Conservation (phyloP, 163 green algal species). For the Scenedesmus sp. region DNA sequence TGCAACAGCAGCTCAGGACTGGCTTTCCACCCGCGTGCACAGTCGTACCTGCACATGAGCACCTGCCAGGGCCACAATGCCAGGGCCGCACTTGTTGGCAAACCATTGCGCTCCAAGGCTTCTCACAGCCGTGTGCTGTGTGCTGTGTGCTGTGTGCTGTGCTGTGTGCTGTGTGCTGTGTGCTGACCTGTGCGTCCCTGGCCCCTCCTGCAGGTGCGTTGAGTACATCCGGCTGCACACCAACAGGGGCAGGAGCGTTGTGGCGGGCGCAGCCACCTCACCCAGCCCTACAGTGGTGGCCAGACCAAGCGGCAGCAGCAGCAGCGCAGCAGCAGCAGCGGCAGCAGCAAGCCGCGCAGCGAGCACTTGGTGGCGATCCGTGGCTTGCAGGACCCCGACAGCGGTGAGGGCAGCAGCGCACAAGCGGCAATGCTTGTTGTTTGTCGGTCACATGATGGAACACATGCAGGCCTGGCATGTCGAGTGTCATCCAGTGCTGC, state of each 20-base stretch:
- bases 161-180: background rate
- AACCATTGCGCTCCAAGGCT: too few relatives aligned
- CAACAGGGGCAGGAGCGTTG: background rate
- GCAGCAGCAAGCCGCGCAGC: background rate
- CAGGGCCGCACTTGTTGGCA: background rate
- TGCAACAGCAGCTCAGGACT: too few relatives aligned
- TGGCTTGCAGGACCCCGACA: background rate
- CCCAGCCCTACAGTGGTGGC: background rate
- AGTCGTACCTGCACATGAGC: too few relatives aligned
- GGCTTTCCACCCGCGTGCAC: too few relatives aligned
- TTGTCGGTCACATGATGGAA: too few relatives aligned
- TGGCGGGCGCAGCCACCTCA: background rate
- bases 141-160: too few relatives aligned
- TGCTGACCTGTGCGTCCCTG: too few relatives aligned
- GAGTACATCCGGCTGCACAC: slow-evolving; percentile 6
- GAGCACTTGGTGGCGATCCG: background rate
- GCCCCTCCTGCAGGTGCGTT: background rate
- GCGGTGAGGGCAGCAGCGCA: background rate
- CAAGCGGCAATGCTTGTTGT: background rate
- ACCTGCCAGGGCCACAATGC: too few relatives aligned
- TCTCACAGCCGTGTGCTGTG: too few relatives aligned
- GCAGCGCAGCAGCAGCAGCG: too few relatives aligned
- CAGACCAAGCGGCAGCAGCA: background rate
- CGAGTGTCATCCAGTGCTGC: too few relatives aligned
- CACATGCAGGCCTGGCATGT: too few relatives aligned